Percentiles rank a stretch among this genome's conserved stretches.
Evolutionary conservation across 768 basidiomycete species (phyloP).

Genomic region (Amanita jacksonii): DNA sequence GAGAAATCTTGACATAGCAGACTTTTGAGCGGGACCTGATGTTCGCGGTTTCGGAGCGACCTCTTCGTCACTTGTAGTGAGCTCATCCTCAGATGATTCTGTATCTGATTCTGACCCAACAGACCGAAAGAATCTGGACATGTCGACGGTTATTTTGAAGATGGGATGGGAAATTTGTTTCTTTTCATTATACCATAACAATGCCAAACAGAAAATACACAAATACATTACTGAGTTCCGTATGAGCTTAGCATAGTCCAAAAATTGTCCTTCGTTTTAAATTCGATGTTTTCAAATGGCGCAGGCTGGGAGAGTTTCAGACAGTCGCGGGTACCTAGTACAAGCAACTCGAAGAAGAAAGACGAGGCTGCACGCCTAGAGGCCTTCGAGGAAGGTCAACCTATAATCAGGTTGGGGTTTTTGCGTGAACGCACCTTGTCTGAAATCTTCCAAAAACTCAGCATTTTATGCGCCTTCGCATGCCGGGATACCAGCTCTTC

Average conservation of each 20-base stretch:
- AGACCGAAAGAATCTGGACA: constrained; percentile 88
- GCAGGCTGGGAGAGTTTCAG: constrained; percentile 66
- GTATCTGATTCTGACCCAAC: constrained; percentile 71
- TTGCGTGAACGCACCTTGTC: too few species aligned
- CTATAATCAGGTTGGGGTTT: too few species aligned
- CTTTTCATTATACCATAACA: too few species aligned
- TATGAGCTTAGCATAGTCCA: constrained; percentile 36
- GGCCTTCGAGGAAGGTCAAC: too few species aligned
- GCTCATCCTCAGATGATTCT: constrained; percentile 69
- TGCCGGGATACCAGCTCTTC: constrained; percentile 49
- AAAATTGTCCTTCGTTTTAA: constrained; percentile 72
- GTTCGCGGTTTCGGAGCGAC: constrained; percentile 19
- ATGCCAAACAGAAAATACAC: too few species aligned
- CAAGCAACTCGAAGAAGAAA: constrained; percentile 97
- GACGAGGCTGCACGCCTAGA: constrained; percentile 87
- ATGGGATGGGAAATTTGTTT: too few species aligned
- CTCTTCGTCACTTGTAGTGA: constrained; percentile 68
- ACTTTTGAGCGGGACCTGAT: constrained; percentile 21
- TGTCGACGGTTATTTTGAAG: constrained; percentile 21
- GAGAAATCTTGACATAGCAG: constrained; percentile 73
- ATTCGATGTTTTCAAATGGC: constrained; percentile 80
- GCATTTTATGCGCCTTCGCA: constrained; percentile 26
- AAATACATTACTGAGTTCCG: too few species aligned
- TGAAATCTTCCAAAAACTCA: constrained; percentile 69
- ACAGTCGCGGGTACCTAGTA: constrained; percentile 89